Evolutionary conservation across 768 basidiomycete species (phyloP).

Genomic region (Chlorophyllum brunneum): DNA sequence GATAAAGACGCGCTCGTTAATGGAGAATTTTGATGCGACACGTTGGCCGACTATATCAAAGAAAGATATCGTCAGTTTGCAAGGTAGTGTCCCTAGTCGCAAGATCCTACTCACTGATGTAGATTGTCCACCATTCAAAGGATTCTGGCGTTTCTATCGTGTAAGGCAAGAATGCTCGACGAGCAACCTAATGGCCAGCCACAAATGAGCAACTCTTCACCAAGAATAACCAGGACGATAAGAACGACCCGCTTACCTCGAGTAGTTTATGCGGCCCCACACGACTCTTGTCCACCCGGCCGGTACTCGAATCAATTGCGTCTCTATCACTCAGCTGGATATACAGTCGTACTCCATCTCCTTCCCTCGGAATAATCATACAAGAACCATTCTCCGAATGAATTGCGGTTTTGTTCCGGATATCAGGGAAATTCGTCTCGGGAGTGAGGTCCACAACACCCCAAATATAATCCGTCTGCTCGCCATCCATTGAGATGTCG

Average conservation of each 20-base stretch:
- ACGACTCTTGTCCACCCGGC: constrained; percentile 50
- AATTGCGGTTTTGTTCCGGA: constrained; percentile 59
- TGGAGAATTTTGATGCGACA: constrained; percentile 60
- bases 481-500: constrained; percentile 70
- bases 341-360: constrained; percentile 65
- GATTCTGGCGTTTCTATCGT: constrained; percentile 40
- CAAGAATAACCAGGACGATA: neutral
- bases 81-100: neutral
- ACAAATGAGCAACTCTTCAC: neutral
- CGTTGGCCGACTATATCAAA: constrained; percentile 60
- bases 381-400: constrained; percentile 67
- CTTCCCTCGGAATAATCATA: constrained; percentile 74
- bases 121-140: constrained; percentile 73
- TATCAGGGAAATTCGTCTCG: constrained; percentile 76
- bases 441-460: constrained; percentile 73
- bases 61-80: neutral
- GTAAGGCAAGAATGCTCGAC: constrained; percentile 55
- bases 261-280: constrained; percentile 49
- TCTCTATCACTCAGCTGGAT: constrained; percentile 57
- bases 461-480: constrained; percentile 77
- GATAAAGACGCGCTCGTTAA: constrained; percentile 67
- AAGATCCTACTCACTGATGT: constrained; percentile 45
- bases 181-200: constrained; percentile 40
- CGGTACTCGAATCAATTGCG: constrained; percentile 38
- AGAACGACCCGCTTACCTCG: constrained; percentile 47